phyloP scores from a whole-genome alignment of 1,139 yeast genomes.

The Wickerhamiella infanticola region DNA sequence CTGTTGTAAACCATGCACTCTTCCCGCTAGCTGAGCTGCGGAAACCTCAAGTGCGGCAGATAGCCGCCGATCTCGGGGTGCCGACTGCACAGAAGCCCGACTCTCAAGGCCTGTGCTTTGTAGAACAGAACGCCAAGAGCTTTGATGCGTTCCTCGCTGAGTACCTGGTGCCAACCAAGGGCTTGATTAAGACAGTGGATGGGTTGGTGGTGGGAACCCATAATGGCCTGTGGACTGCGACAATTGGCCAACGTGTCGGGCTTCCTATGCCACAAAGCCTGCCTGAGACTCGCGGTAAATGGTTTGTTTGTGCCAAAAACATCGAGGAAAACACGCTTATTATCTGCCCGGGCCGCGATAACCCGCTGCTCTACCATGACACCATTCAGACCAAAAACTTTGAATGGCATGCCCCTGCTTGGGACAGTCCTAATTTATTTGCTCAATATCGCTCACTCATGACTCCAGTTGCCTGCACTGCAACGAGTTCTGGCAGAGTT shows the following conservation, averaged over 20 bases:
- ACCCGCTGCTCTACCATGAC: slow-evolving; percentile 39
- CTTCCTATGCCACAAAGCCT: slow-evolving; percentile 77
- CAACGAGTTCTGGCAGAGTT: slow-evolving; percentile 8
- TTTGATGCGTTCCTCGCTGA: slow-evolving; percentile 65
- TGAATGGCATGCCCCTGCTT: slow-evolving; percentile 32
- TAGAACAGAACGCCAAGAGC: slow-evolving; percentile 48
- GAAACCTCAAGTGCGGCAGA: slow-evolving; percentile 56
- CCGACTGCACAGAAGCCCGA: slow-evolving; percentile 64
- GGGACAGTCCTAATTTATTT: slow-evolving; percentile 20
- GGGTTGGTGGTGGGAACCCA: slow-evolving; percentile 71
- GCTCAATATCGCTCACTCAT: slow-evolving; percentile 65
- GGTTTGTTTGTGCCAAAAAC: slow-evolving; percentile 74
- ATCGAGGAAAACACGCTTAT: slow-evolving; percentile 51
- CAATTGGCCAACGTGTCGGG: slow-evolving; percentile 78
- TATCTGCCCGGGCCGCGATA: slow-evolving; percentile 61
- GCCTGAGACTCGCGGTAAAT: slow-evolving; percentile 55
- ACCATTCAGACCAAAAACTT: slow-evolving; percentile 32
- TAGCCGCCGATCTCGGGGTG: slow-evolving; percentile 40
- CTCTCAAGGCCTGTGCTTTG: slow-evolving; percentile 91
- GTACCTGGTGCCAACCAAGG: slow-evolving; percentile 57
- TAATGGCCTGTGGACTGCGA: slow-evolving; percentile 82
- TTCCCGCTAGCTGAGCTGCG: slow-evolving; percentile 69
- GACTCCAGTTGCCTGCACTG: slow-evolving; percentile 28
- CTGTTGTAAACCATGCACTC: slow-evolving; percentile 35
- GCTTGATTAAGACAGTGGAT: slow-evolving; percentile 51